phyloP scores from a whole-genome alignment of 148 eudicot species.

The Silene conica region DNA sequence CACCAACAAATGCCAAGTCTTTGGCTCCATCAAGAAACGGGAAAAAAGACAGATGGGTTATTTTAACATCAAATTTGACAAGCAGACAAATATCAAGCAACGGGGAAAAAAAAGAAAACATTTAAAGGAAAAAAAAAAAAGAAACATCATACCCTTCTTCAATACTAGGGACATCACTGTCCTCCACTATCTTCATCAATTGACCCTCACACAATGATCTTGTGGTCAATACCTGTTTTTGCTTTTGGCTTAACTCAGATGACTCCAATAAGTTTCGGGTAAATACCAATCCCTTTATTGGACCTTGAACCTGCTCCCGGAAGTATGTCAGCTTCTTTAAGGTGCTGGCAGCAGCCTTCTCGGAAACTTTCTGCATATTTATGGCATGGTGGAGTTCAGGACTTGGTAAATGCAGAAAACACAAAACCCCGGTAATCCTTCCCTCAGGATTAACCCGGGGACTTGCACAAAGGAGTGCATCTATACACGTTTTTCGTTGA shows the following conservation, averaged over 20 bases:
- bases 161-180: conserved; percentile 64
- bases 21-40: too few species aligned
- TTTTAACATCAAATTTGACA: neutral
- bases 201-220: conserved; percentile 71
- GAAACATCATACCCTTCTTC: conserved; percentile 67
- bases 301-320: conserved; percentile 47
- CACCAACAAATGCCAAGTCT: neutral
- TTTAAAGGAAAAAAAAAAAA: neutral
- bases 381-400: conserved; percentile 76
- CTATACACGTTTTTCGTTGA: conserved; percentile 42
- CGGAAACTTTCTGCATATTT: conserved; percentile 57
- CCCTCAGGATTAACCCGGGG: conserved; percentile 51
- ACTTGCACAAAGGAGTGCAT: conserved; percentile 60
- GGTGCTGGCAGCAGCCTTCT: conserved; percentile 56
- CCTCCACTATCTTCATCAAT: conserved; percentile 56
- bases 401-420: conserved; percentile 73
- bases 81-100: conserved; percentile 1
- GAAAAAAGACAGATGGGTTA: neutral
- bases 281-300: conserved; percentile 54
- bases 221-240: conserved; percentile 43
- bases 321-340: conserved; percentile 51
- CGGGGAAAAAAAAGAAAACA: neutral
- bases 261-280: conserved; percentile 55
- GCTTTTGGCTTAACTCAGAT: conserved; percentile 53
- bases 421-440: conserved; percentile 52